Evolutionary conservation across 2,329 filamentous ascomycete genomes (phyloP).

Genomic region (Penicillium janthinellum): DNA sequence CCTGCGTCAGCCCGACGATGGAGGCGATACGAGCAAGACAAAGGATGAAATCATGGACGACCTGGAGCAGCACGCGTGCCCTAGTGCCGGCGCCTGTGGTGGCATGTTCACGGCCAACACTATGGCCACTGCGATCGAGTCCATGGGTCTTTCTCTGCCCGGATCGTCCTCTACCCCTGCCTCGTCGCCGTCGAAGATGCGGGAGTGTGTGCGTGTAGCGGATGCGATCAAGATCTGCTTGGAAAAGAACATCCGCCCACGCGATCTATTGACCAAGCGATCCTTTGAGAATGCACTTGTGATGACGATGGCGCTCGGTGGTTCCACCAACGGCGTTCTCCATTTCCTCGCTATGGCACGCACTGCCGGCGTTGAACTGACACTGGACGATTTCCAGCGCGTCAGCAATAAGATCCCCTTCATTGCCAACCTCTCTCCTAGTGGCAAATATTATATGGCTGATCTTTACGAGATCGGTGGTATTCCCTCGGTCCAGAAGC

Average conservation of each 20-base stretch:
- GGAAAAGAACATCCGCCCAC: conserved; percentile 78
- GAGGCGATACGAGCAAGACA: conserved; percentile 64
- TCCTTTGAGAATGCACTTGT: conserved; percentile 88
- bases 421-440: conserved; percentile 81
- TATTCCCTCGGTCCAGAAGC: conserved; percentile 81
- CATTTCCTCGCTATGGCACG: conserved; percentile 91
- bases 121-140: conserved; percentile 88
- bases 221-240: conserved; percentile 77
- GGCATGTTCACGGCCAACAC: conserved; percentile 97
- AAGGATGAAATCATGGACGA: conserved; percentile 81
- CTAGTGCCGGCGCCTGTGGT: conserved; percentile 76
- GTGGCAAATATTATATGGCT: conserved; percentile 82
- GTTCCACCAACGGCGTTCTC: conserved; percentile 84
- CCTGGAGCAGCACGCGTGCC: conserved; percentile 77
- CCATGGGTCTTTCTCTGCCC: conserved; percentile 79
- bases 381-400: conserved; percentile 79
- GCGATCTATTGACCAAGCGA: conserved; percentile 75
- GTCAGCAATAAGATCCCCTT: conserved; percentile 82
- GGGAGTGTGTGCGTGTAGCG: conserved; percentile 81
- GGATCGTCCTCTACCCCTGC: conserved; percentile 85
- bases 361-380: conserved; percentile 75
- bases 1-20: conserved; percentile 68
- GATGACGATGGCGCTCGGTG: conserved; percentile 88
- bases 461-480: conserved; percentile 86
- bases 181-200: conserved; percentile 76